These are phyloP conservation scores for Jamesozyma gamospora DNA, from an alignment of 805 yeast species.

Conservation along the genomic window DNA sequence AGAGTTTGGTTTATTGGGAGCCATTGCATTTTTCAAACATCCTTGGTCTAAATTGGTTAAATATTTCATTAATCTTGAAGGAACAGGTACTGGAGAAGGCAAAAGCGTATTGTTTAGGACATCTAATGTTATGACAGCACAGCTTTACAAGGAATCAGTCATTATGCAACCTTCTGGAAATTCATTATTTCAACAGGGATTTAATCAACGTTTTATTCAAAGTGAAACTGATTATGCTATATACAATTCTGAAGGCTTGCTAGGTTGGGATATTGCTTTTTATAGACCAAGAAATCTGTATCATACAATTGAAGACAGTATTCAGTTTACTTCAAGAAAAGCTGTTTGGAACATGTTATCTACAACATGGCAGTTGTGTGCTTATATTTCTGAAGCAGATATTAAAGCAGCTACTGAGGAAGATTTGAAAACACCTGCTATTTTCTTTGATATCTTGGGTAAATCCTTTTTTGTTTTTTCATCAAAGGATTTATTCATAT, in stretches of 20 bases:
- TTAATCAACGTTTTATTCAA: constrained; percentile 55
- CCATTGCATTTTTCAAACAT: constrained; percentile 60
- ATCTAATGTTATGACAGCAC: constrained; percentile 65
- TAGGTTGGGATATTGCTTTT: constrained; percentile 88
- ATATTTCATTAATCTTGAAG: constrained; percentile 75
- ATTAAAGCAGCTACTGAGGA: constrained; percentile 12
- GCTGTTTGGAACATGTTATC: constrained; percentile 82
- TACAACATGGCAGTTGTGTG: constrained; percentile 52
- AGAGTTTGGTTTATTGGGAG: constrained; percentile 81
- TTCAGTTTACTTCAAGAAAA: constrained; percentile 49
- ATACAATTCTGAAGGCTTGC: constrained; percentile 53
- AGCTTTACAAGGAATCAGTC: constrained; percentile 44
- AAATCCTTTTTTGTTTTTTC: constrained; percentile 45
- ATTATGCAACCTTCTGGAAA: constrained; percentile 60
- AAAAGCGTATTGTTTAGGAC: constrained; percentile 74
- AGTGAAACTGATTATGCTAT: constrained; percentile 83
- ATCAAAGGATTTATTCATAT: constrained; percentile 36
- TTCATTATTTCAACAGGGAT: constrained; percentile 78
- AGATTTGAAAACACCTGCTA: constrained; percentile 35
- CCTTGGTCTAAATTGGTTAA: constrained; percentile 56
- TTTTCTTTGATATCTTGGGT: constrained; percentile 58
- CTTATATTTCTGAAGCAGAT: constrained; percentile 33
- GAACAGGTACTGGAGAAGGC: constrained; percentile 80
- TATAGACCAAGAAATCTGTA: constrained; percentile 75
- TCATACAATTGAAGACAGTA: constrained; percentile 69